Percentiles rank a stretch among this genome's conserved stretches.
phyloP scores from a whole-genome alignment of 441 rosid genomes.

The Populus hybrid region DNA sequence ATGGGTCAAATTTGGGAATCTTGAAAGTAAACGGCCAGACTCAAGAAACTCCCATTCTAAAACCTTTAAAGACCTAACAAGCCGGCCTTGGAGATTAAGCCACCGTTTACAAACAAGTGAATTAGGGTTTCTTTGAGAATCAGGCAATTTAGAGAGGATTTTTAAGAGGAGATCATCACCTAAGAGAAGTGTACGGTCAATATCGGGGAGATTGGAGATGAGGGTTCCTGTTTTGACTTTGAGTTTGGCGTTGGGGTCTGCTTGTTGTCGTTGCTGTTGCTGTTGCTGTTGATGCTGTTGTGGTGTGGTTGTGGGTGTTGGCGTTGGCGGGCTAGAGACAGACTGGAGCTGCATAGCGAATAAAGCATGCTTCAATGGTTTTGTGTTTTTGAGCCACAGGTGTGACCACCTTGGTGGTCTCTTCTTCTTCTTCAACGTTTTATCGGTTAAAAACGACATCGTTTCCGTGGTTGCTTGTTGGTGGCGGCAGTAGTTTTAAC shows the following conservation, averaged over 20 bases:
- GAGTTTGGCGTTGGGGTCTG: conserved; percentile 24
- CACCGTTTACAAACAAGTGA: conserved; percentile 82
- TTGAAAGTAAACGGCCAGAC: conserved; percentile 52
- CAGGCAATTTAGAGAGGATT: conserved; percentile 55
- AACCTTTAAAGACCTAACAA: conserved; percentile 57
- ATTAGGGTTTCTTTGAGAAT: conserved; percentile 41
- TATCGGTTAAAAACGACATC: conserved; percentile 50
- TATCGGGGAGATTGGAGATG: conserved; percentile 33
- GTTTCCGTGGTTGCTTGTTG: background rate
- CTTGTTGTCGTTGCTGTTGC: background rate
- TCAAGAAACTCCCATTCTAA: conserved; percentile 62
- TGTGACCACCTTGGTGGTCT: conserved; percentile 64
- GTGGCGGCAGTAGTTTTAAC: background rate
- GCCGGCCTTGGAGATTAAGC: conserved; percentile 71
- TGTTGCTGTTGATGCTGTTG: background rate
- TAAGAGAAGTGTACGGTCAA: conserved; percentile 63
- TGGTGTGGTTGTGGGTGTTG: conserved; percentile 29
- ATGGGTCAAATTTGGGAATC: conserved; percentile 67
- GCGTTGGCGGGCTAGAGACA: conserved; percentile 18
- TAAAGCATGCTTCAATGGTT: conserved; percentile 47
- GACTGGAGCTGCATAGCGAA: conserved; percentile 60
- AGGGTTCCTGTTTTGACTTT: conserved; percentile 39
- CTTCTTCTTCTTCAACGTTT: conserved; percentile 43
- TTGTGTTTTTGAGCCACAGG: conserved; percentile 58
- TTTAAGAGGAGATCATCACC: conserved; percentile 54